Percentiles rank a stretch among this genome's conserved stretches.
These are phyloP conservation scores for Blepharisma stoltei DNA, from an alignment of 73 alveolate genomes.

Conservation along the genomic window DNA sequence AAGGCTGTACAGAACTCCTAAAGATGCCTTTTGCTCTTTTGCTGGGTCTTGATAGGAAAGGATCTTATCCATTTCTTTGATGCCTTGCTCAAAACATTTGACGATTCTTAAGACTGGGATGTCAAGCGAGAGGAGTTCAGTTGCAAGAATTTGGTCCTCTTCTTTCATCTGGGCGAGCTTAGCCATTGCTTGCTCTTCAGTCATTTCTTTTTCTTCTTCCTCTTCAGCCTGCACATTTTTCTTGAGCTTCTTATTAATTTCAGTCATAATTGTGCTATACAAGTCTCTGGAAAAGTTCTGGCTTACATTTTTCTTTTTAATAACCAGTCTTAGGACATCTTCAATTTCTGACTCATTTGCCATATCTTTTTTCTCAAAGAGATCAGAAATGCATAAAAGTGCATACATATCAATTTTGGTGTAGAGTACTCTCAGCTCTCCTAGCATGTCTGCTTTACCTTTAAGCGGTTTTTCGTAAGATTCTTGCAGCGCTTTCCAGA, in stretches of 20 bases:
- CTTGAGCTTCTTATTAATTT: too few relatives aligned
- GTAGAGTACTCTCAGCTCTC: background rate
- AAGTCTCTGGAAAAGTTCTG: too few relatives aligned
- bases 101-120: background rate
- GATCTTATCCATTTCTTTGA: background rate
- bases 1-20: background rate
- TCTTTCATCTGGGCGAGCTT: conserved; percentile 14
- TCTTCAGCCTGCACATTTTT: background rate
- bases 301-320: too few relatives aligned
- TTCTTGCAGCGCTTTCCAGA: background rate
- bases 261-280: too few relatives aligned
- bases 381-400: background rate
- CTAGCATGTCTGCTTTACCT: background rate
- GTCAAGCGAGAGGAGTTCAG: background rate
- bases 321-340: too few relatives aligned
- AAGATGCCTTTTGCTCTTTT: background rate
- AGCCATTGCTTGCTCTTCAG: conserved; percentile 5
- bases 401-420: background rate
- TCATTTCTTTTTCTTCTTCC: background rate
- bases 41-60: background rate
- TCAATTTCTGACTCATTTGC: too few relatives aligned
- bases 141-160: conserved; percentile 1
- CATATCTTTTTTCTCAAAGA: background rate
- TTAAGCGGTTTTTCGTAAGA: background rate
- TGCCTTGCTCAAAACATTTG: conserved; percentile 10